Percentiles rank a stretch among this genome's conserved stretches.
These are phyloP conservation scores for Barbarea vulgaris DNA, from an alignment of 345 rosid species.

Conservation along the genomic window DNA sequence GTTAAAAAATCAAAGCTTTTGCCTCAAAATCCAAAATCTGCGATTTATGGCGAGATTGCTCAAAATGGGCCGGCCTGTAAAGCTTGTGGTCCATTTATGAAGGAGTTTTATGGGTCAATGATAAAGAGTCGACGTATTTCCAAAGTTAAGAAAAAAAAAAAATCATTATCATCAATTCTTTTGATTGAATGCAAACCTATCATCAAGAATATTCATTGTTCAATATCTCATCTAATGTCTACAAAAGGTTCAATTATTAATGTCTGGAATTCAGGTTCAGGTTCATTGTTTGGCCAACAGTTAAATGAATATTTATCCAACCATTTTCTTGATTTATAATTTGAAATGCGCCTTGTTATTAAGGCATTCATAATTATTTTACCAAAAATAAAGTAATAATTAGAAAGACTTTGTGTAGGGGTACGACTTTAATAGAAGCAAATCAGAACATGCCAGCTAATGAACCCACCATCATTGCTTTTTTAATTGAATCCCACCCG, in stretches of 20 bases:
- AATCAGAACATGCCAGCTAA: conserved; percentile 39
- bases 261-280: background rate
- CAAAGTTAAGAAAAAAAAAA: background rate
- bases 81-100: background rate
- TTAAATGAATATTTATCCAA: background rate
- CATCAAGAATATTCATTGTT: too few species aligned
- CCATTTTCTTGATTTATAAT: background rate
- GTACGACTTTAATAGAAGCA: conserved; percentile 28
- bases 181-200: background rate
- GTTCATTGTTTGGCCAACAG: background rate
- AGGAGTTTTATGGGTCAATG: background rate
- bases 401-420: background rate
- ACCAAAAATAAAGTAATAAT: conserved; percentile 11
- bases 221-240: too few species aligned
- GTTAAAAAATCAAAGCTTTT: conserved; percentile 3
- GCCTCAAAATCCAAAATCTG: conserved; percentile 9
- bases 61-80: background rate
- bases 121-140: background rate
- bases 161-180: background rate
- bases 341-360: background rate
- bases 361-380: background rate
- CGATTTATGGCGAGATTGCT: background rate
- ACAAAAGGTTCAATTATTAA: background rate
- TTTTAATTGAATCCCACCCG: background rate
- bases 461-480: conserved; percentile 38